These are phyloP conservation scores for Epichloe sylvatica DNA, from an alignment of 2,329 filamentous ascomycete genomes.

Conservation along the genomic window DNA sequence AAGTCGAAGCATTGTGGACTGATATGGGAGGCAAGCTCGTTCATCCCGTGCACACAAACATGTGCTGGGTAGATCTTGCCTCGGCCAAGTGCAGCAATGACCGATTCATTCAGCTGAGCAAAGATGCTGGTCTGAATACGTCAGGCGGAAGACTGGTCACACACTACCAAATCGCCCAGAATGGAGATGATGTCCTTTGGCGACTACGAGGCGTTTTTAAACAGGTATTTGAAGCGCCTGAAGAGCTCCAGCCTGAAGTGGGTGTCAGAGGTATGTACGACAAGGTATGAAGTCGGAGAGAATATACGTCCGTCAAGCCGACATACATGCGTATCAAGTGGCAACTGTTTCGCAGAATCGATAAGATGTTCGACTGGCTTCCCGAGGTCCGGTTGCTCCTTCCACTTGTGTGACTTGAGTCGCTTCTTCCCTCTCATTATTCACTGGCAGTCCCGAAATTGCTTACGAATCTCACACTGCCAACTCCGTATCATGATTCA, in stretches of 20 bases:
- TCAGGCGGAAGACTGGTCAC: constrained; percentile 29
- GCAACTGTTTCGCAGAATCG: neutral
- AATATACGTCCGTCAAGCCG: neutral
- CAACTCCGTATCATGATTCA: neutral
- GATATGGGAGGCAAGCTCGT: constrained; percentile 52
- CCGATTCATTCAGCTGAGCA: constrained; percentile 26
- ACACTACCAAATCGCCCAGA: constrained; percentile 48
- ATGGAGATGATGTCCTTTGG: constrained; percentile 43
- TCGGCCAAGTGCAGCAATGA: constrained; percentile 33
- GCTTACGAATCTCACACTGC: neutral
- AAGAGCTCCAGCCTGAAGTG: neutral
- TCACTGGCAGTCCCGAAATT: neutral
- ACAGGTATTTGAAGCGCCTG: constrained; percentile 15
- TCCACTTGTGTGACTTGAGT: constrained; percentile 3
- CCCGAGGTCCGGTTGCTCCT: constrained; percentile 1
- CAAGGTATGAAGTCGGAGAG: neutral
- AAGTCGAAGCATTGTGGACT: constrained; percentile 56
- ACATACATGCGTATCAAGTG: too few relatives aligned
- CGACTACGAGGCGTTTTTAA: constrained; percentile 42
- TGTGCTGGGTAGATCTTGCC: constrained; percentile 71
- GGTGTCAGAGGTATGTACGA: constrained; percentile 2
- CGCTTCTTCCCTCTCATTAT: neutral
- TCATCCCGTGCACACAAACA: constrained; percentile 73
- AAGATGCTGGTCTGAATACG: constrained; percentile 29
- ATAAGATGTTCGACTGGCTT: neutral